phyloP scores from a whole-genome alignment of 768 basidiomycete species.

The Podaxis sp. region DNA sequence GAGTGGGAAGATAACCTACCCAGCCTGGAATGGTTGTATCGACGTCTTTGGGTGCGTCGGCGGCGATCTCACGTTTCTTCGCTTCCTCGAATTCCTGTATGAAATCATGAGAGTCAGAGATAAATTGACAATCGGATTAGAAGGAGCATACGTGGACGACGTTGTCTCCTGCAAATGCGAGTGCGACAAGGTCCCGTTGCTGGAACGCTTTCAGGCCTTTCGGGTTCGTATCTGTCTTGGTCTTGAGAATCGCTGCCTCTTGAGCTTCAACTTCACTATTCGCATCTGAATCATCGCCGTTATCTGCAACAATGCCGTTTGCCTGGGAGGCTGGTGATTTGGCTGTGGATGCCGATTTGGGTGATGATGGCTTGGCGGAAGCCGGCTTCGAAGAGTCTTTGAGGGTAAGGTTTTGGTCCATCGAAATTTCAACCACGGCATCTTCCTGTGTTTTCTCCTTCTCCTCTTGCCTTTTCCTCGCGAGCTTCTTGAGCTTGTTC shows the following conservation, averaged over 20 bases:
- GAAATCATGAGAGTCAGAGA: not conserved
- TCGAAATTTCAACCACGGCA: constrained; percentile 73
- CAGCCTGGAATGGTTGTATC: constrained; percentile 94
- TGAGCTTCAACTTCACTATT: constrained; percentile 74
- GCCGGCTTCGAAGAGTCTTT: constrained; percentile 22
- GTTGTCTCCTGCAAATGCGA: constrained; percentile 96
- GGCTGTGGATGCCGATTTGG: constrained; percentile 26
- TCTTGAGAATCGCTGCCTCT: constrained; percentile 38
- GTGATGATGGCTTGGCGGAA: not conserved
- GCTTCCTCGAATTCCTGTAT: constrained; percentile 80
- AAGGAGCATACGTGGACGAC: constrained; percentile 72
- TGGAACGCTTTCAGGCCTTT: constrained; percentile 69
- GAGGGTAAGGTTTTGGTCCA: constrained; percentile 46
- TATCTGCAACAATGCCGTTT: constrained; percentile 51
- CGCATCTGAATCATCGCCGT: constrained; percentile 48
- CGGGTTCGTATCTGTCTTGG: constrained; percentile 38
- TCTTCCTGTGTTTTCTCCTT: constrained; percentile 67
- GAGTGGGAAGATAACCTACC: constrained; percentile 51
- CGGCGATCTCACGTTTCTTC: constrained; percentile 79
- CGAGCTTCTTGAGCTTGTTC: constrained; percentile 70
- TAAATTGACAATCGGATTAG: not conserved
- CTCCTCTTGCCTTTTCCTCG: constrained; percentile 53
- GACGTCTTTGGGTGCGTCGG: constrained; percentile 83
- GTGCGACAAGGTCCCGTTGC: constrained; percentile 90
- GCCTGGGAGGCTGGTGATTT: constrained; percentile 33